A percentile compares a stretch with the other conserved stretches of the same genome.
phyloP scores from a whole-genome alignment of 306 rosid genomes.

The Erythrophleum fordii region DNA sequence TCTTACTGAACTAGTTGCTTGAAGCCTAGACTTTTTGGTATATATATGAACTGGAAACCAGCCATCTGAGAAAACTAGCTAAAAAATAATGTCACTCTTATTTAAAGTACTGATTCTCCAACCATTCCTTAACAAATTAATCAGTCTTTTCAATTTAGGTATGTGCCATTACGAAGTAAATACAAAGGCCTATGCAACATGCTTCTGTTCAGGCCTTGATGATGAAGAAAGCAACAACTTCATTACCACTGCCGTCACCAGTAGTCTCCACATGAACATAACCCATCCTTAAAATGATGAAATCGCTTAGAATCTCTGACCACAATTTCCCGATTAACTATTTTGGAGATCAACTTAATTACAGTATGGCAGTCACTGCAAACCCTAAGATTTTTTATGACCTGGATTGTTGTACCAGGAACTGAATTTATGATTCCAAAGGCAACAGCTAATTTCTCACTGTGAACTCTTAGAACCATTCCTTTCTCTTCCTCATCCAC shows the following conservation, averaged over 20 bases:
- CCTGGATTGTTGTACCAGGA: slow-evolving; percentile 63
- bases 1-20: not conserved
- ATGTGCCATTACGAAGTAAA: not conserved
- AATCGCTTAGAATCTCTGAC: slow-evolving; percentile 81
- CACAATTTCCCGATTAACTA: slow-evolving; percentile 57
- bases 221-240: slow-evolving; percentile 17
- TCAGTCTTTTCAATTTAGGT: not conserved
- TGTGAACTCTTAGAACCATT: slow-evolving; percentile 74
- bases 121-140: slow-evolving; percentile 6
- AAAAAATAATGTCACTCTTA: slow-evolving; percentile 16
- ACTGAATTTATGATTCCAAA: slow-evolving; percentile 72
- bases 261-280: slow-evolving; percentile 76
- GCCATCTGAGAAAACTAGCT: slow-evolving; percentile 26
- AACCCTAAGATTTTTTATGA: slow-evolving; percentile 75
- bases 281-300: slow-evolving; percentile 76
- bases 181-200: slow-evolving; percentile 2
- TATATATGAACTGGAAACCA: slow-evolving; percentile 22
- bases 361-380: slow-evolving; percentile 74
- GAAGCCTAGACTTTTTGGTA: not conserved
- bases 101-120: slow-evolving; percentile 34
- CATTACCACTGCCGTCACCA: slow-evolving; percentile 53
- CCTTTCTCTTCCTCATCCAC: slow-evolving; percentile 83
- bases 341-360: slow-evolving; percentile 70
- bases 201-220: slow-evolving; percentile 16
- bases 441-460: slow-evolving; percentile 86